Percentiles rank a stretch among this genome's conserved stretches.
These are phyloP conservation scores for Puccinia coronata DNA, from an alignment of 1,284 basidiomycete species.

Conservation along the genomic window DNA sequence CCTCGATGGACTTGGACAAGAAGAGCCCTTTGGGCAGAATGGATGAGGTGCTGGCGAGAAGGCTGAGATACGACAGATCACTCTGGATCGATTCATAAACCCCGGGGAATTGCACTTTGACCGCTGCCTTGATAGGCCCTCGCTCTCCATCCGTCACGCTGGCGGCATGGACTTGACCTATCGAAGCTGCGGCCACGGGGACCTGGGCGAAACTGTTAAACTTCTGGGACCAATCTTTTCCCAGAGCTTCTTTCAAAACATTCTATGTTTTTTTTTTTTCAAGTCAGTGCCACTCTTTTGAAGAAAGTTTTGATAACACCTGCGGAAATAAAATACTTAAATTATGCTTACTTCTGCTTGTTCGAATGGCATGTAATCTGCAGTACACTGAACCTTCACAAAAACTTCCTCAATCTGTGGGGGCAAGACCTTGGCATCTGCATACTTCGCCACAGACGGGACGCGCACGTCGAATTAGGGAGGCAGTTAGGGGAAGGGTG, in stretches of 20 bases:
- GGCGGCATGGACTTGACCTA: constrained; percentile 91
- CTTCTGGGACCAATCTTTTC: constrained; percentile 70
- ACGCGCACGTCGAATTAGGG: background rate
- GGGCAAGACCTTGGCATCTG: constrained; percentile 77
- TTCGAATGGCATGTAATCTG: constrained; percentile 98
- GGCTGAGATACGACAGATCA: constrained; percentile 82
- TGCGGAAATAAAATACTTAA: background rate
- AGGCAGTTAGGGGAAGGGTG: background rate
- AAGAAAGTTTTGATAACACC: background rate
- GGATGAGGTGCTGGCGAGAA: constrained; percentile 75
- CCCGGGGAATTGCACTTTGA: constrained; percentile 96
- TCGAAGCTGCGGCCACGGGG: constrained; percentile 93
- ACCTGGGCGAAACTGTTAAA: constrained; percentile 79
- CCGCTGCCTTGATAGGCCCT: constrained; percentile 68
- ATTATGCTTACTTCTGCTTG: constrained; percentile 70
- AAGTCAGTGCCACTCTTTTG: background rate
- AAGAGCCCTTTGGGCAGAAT: constrained; percentile 86
- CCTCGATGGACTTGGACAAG: constrained; percentile 80
- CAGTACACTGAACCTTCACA: constrained; percentile 86
- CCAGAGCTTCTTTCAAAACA: constrained; percentile 76
- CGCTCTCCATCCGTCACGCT: constrained; percentile 61
- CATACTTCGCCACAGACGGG: background rate
- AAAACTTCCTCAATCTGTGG: constrained; percentile 86
- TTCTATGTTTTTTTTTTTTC: constrained; percentile 59
- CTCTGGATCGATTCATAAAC: constrained; percentile 81